Base-by-base conservation (phyloP, 1,284 basidiomycete species). In the Austroboletus niveus region DNA sequence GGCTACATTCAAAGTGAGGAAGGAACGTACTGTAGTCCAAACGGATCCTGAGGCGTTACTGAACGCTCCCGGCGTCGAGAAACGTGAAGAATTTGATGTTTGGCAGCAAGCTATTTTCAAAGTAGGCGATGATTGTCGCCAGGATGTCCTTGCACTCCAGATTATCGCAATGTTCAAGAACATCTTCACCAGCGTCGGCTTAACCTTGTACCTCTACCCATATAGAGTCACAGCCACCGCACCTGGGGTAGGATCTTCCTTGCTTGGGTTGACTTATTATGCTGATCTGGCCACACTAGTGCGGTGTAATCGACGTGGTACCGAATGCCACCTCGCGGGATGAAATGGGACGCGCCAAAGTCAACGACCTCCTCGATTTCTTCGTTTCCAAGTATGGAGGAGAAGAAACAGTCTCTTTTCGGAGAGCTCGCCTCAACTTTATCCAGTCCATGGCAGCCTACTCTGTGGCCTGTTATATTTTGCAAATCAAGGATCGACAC, bases 61-160 rank as follows among this genome's bases (percentile, higher is more conserved):
- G 42, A 81, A 84, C 41, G 82, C 74, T 10, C 74, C 72, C 31
- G 81, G 76, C 7, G 65, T 73, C 34, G 82, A 88, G 62, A 79
- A 72, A 36, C 81, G 75, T 43, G 78, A 80, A 47, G 80, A 87
- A 61, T 91, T 89, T 63, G 94, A 98, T 57, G 88, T 96, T 42
- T 98, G 94, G 96, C 94, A 98, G 63, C 88, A 92, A 59, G 97
- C 97, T 8, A 99, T 99, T 57, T 99, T 99, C 85, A 99, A 99
- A 76, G 97, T 99, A 54, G 97, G 97, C 48, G 97, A 99, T 68
- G 97, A 99, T 68, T 99, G 97, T 71, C 85, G 97, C 42, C 97
- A 99, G 71, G 97, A 99, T 63, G 89, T 98, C 20, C 80, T 99
- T 38, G 97, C 97, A 0, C 75, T 99, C 50, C 97, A 99, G 68